Evolutionary conservation across 352 stramenopile genomes (phyloP).

Genomic region (Globisporangium acanthophoron): DNA sequence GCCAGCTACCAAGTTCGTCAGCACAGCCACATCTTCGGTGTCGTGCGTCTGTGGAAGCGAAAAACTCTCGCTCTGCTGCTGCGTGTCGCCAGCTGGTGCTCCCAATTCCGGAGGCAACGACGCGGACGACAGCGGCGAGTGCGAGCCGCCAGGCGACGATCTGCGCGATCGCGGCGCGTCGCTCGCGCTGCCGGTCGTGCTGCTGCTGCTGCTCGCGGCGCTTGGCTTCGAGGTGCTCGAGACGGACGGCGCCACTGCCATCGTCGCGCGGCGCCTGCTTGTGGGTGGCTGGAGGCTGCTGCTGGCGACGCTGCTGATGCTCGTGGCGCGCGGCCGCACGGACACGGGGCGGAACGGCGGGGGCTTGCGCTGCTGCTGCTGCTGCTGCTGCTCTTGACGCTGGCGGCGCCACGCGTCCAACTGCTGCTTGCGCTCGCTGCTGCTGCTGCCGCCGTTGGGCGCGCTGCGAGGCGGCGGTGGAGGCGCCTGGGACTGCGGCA

Average conservation of each 20-base stretch:
- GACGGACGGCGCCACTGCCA: neutral
- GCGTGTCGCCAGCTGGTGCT: neutral
- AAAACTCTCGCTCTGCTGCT: neutral
- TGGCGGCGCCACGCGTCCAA: slow-evolving; percentile 21
- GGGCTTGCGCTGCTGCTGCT: neutral
- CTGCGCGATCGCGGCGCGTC: neutral
- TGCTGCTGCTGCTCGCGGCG: neutral
- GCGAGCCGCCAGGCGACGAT: neutral
- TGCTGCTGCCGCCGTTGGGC: neutral
- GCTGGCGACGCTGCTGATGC: slow-evolving; percentile 2
- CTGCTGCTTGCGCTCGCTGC: slow-evolving; percentile 18
- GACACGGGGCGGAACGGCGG: slow-evolving; percentile 8
- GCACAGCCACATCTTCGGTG: neutral
- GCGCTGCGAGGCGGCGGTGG: neutral
- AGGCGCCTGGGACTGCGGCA: slow-evolving; percentile 7
- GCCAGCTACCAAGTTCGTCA: neutral
- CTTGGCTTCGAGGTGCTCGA: neutral
- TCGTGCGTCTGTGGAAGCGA: too few species aligned
- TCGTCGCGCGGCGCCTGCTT: neutral
- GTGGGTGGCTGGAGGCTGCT: neutral
- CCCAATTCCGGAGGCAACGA: neutral
- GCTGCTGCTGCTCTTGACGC: slow-evolving; percentile 6
- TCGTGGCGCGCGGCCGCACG: slow-evolving; percentile 4
- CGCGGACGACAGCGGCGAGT: neutral
- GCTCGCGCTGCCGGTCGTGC: neutral